Evolutionary conservation across 805 yeast genomes (phyloP), one percentile per base, ranked within the genome.

Genomic region (Candida incommunis): DNA sequence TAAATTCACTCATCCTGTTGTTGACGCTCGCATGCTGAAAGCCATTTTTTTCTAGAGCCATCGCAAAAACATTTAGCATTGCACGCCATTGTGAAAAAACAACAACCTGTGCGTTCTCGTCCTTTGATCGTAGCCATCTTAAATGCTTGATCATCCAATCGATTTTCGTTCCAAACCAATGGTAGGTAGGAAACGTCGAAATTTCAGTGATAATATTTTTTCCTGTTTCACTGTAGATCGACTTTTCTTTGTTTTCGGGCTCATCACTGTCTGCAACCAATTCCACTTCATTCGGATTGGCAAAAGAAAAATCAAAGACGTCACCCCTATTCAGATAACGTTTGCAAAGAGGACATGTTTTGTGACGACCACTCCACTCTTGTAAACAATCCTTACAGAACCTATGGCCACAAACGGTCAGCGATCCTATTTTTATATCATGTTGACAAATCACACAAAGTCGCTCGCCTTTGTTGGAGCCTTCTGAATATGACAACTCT

Each of bases 351-450:
- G 98, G 97, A 61, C 98, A 92, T 1, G 66, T 62, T 1, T 63
- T 58, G 34, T 72, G 72, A 15, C 66, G 66, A 20, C 61, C 63
- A 44, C 82, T 57, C 98, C 98, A 92, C 45, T 70, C 77, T 18
- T 65, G 70, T 29, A 92, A 66, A 60, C 98, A 92, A 1, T 75
- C 82, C 46, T 76, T 74, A 59, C 98, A 92, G 57, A 82, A 92
- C 52, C 78, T 78, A 62, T 92, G 98, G 0, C 97, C 97, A 69
- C 98, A 92, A 7, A 77, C 77, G 0, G 95, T 81, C 46, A 92
- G 66, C 0, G 92, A 72, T 0, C 98, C 98, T 34, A 77, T 68
- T 2, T 74, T 67, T 43, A 87, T 84, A 1, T 73, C 58, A 3
- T 78, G 71, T 20, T 82, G 75, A 59, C 98, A 92, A 48, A 92